phyloP scores from a whole-genome alignment of 306 rosid species.

The Rosa lucieae region DNA sequence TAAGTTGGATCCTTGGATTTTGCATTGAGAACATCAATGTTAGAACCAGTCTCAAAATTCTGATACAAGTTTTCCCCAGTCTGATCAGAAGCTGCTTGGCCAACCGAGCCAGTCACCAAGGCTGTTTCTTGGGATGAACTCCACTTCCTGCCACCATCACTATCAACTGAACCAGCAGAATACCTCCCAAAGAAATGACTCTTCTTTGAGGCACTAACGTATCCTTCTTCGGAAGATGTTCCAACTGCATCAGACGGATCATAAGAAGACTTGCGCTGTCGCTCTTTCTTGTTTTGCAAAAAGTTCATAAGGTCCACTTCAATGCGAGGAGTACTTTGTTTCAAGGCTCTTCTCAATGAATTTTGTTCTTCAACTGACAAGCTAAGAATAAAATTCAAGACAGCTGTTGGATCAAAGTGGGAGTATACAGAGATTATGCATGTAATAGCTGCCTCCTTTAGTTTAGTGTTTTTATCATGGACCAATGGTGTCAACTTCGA shows the following conservation, averaged over 20 bases:
- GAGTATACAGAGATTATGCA: constrained; percentile 96
- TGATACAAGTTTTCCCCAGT: constrained; percentile 52
- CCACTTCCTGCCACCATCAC: constrained; percentile 89
- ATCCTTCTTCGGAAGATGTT: constrained; percentile 94
- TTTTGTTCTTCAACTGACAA: constrained; percentile 95
- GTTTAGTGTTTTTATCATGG: constrained; percentile 85
- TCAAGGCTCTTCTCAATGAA: constrained; percentile 94
- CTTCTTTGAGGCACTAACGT: constrained; percentile 69
- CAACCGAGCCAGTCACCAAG: constrained; percentile 46
- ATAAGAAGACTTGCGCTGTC: constrained; percentile 86
- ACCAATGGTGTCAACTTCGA: constrained; percentile 84
- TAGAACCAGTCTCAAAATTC: constrained; percentile 56
- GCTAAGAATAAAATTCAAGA: constrained; percentile 86
- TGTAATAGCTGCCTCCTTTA: constrained; percentile 93
- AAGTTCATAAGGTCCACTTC: constrained; percentile 94
- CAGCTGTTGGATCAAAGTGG: constrained; percentile 85
- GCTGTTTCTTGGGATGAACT: constrained; percentile 73
- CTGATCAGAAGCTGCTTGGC: constrained; percentile 66
- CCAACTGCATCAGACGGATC: constrained; percentile 90
- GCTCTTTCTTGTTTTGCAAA: constrained; percentile 93
- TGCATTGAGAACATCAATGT: constrained; percentile 41
- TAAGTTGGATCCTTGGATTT: constrained; percentile 49
- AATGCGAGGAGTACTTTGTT: constrained; percentile 95
- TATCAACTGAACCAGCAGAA: constrained; percentile 83
- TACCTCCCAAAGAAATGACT: constrained; percentile 68